These are phyloP conservation scores for Entomortierella lignicola DNA, from an alignment of 192 early-diverging fungal genomes.

Conservation along the genomic window DNA sequence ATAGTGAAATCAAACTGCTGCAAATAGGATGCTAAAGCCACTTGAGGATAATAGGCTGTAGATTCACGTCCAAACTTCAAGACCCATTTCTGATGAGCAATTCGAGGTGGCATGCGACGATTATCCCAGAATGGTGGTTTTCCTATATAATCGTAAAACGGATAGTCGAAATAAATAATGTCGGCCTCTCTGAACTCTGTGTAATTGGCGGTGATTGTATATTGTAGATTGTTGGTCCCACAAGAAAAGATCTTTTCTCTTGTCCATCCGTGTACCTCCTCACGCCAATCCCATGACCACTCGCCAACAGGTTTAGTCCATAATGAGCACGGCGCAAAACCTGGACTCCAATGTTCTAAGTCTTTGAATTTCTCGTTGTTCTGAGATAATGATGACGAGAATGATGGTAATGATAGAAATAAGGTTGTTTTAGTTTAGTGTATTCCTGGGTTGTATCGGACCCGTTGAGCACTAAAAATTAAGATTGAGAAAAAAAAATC, in stretches of 20 bases:
- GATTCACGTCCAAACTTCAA: constrained; percentile 6
- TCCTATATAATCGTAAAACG: constrained; percentile 3
- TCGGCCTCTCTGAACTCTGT: constrained; percentile 36
- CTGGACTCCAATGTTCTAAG: not conserved
- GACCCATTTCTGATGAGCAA: constrained; percentile 33
- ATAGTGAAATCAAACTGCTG: constrained; percentile 40
- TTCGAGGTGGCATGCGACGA: constrained; percentile 27
- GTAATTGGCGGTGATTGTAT: constrained; percentile 30
- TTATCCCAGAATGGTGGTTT: constrained; percentile 23
- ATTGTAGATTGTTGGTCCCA: constrained; percentile 2
- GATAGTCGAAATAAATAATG: constrained; percentile 28
- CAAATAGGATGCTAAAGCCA: constrained; percentile 11
- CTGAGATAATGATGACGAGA: too few species aligned
- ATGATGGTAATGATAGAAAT: not conserved
- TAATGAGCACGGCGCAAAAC: constrained; percentile 16
- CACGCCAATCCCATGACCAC: not conserved
- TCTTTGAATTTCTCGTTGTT: not conserved
- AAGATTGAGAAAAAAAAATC: too few species aligned
- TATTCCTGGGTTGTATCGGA: too few species aligned
- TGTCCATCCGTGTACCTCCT: not conserved
- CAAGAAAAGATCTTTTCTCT: not conserved
- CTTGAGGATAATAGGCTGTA: constrained; percentile 11
- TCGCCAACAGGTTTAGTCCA: not conserved
- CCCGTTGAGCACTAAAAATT: too few species aligned
- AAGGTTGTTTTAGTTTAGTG: not conserved